Base-by-base conservation (phyloP, 2,329 filamentous ascomycete species). In the Aulographum hederae region DNA sequence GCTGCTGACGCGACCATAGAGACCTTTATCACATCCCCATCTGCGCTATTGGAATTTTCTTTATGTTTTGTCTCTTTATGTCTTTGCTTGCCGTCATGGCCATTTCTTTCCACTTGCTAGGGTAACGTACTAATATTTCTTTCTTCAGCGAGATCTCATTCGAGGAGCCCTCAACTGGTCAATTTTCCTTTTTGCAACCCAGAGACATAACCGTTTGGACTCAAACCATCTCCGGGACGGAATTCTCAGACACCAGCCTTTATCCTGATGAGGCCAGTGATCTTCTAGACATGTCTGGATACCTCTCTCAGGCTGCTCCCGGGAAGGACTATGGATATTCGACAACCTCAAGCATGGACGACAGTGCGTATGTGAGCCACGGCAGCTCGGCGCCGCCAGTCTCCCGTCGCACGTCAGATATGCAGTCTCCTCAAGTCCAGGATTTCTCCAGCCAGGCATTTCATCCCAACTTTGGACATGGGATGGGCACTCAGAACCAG, bases 321-420 rank as follows among this genome's bases (percentile, higher is more conserved):
- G 21, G 42, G 26, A 52, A 52, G 44, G 42, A 45, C 38, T 50
- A 52, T 32, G 49, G 46, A 36, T 44, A 43, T 34, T 55, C 51
- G 38, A 50, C 50, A 37, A 30, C 35, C 28, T 52, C 47, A 44
- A 53, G 51, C 43, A 55, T 57, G 52, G 38, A 41, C 16, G 52
- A 57, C 42, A 55, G 51, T 41, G 46, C 50, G 35, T 55, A 56
- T 36, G 48, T 53, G 33, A 55, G 52, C 41, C 50, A 53, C 21
- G 13, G 10, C 10, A 25, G 10, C 10, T 25, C 21, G 10, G 10
- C 21, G 21, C 13, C 21, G 21, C 21, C 21, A 25, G 10, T 10
- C 21, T 13, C 10, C 13, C 21, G 21, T 10, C 13, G 13, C 21
- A 10, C 21, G 13, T 25, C 21, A 25, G 21, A 25, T 10, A 13